Evolutionary conservation across 108 stramenopile genomes (phyloP), one percentile per base, ranked within the genome.

Genomic region (Nannochloropsis salina): DNA sequence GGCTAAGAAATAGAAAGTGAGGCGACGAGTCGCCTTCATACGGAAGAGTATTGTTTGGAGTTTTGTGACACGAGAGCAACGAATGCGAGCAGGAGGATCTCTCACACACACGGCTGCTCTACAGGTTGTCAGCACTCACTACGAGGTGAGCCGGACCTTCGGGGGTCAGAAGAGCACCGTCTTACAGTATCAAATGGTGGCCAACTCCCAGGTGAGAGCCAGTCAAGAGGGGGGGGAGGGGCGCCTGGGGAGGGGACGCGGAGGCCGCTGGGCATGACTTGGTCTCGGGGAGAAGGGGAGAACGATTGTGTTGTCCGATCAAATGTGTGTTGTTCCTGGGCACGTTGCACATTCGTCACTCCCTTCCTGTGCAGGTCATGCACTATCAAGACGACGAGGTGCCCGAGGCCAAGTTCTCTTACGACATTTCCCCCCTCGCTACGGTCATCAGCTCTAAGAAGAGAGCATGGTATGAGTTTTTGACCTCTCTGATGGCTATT

Each of bases 401-500:
- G 45, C 91, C 91, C 21, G 89, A 88, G 74, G 91, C 91, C 5
- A 83, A 87, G 42, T 91, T 92, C 81, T 61, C 85, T 81, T 92
- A 90, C 83, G 90, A 91, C 80, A 80, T 92, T 41, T 89, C 90
- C 41, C 90, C 91, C 31, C 89, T 92, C 89, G 80, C 90, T 44
- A 90, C 91, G 21, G 22, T 84, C 47, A 47, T 90, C 80, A 74
- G 61, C 61, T 74, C 61, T n/a, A 86, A 43, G 44, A 83, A 86
- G 31, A 15, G 87, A 9, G 86, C 86, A 84, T 90, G 96, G 98
- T 99, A 99, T 84, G 97, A 97, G 80, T 99, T 97, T 86, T 81
- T 97, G 80, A 99, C 97, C 1, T 95, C 93, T 86, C 86, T 99
- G 83, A 94, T 94, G 87, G 98, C 98, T 51, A 96, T 97, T 84